Evolutionary conservation across 192 early-diverging fungal genomes (phyloP).

Genomic region (Coemansia sp.): DNA sequence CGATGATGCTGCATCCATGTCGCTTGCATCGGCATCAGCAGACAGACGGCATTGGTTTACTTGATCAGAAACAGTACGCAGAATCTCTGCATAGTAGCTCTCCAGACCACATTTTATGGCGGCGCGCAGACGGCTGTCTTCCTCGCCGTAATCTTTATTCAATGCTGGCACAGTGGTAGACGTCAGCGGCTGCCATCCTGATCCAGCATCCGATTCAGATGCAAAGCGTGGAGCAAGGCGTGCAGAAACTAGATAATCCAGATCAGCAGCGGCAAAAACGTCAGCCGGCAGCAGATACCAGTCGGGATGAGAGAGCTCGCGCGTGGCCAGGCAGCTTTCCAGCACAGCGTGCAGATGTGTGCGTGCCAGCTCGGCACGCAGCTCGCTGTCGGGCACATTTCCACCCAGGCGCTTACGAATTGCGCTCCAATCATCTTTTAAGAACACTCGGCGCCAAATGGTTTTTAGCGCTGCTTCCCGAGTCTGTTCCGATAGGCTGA

Average conservation of each 20-base stretch:
- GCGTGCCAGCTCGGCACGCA: conserved; percentile 22
- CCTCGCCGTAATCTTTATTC: conserved; percentile 20
- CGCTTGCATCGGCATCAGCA: neutral
- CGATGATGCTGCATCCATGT: neutral
- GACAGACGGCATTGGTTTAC: neutral
- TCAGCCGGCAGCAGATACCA: conserved; percentile 31
- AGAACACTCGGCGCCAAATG: conserved; percentile 46
- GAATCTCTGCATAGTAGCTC: conserved; percentile 32
- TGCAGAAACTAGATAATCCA: conserved; percentile 20
- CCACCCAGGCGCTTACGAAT: conserved; percentile 11
- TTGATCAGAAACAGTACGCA: conserved; percentile 32
- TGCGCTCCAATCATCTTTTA: conserved; percentile 35
- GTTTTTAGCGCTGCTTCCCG: conserved; percentile 26
- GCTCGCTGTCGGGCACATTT: conserved; percentile 21
- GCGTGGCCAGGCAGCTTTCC: conserved; percentile 20
- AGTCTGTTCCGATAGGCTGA: conserved; percentile 20
- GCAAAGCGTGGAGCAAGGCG: conserved; percentile 28
- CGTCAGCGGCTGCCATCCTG: conserved; percentile 10
- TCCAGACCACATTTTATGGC: conserved; percentile 25
- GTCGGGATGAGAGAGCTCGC: conserved; percentile 30
- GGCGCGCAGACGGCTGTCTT: conserved; percentile 22
- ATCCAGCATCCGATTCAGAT: neutral
- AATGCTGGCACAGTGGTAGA: conserved; percentile 20
- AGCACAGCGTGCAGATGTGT: conserved; percentile 33
- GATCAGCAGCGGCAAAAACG: conserved; percentile 6